Evolutionary conservation across 768 basidiomycete species (phyloP).

Genomic region (Cubamyces lactineus): DNA sequence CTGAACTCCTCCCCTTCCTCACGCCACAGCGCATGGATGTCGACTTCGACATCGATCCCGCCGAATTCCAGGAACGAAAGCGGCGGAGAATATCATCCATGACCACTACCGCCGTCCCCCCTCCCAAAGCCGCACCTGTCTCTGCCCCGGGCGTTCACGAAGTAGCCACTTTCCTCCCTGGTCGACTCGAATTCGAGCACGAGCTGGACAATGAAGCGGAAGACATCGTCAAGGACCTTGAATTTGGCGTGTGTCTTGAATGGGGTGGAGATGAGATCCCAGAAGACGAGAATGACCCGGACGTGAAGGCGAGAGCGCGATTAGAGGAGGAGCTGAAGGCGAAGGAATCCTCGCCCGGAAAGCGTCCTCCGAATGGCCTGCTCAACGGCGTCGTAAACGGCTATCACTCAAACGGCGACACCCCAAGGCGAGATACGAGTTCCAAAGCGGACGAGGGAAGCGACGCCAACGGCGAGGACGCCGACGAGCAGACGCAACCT

Average conservation of each 20-base stretch:
- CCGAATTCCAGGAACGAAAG: constrained; percentile 88
- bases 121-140: constrained; percentile 77
- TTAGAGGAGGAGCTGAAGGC: constrained; percentile 45
- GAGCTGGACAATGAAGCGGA: constrained; percentile 98
- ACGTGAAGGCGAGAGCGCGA: constrained; percentile 57
- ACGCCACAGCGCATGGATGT: constrained; percentile 45
- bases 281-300: constrained; percentile 78
- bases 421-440: constrained; percentile 41
- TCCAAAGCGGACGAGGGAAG: constrained; percentile 45
- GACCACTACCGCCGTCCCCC: constrained; percentile 56
- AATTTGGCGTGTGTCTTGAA: constrained; percentile 86
- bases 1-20: constrained; percentile 15
- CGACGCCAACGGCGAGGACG: constrained; percentile 54
- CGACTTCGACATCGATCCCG: constrained; percentile 72
- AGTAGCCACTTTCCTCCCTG: constrained; percentile 90
- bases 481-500: constrained; percentile 66
- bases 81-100: constrained; percentile 85
- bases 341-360: constrained; percentile 33
- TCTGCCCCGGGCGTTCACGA: constrained; percentile 94
- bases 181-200: constrained; percentile 97
- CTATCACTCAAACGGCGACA: constrained; percentile 28
- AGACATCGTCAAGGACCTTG: constrained; percentile 91
- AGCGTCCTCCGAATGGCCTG: constrained; percentile 34
- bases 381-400: constrained; percentile 40
- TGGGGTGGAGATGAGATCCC: constrained; percentile 83